Conservation (phyloP, 345 rosid species). For the Ceriops tagal region DNA sequence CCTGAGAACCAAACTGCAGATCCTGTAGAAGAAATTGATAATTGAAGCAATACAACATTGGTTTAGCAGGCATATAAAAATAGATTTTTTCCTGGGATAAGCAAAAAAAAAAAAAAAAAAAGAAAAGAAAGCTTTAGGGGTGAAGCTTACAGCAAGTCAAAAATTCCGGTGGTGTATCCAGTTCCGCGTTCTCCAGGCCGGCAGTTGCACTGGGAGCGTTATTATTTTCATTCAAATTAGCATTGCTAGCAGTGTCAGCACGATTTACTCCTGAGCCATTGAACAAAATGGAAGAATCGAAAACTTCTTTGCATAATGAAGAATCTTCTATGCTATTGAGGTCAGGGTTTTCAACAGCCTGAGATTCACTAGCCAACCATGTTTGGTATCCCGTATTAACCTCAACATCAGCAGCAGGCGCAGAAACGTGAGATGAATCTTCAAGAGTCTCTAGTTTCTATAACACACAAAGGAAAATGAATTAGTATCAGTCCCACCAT, state of each 20-base stretch:
- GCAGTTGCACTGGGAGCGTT: constrained; percentile 39
- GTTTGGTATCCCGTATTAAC: constrained; percentile 19
- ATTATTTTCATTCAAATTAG: constrained; percentile 10
- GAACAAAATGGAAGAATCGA: constrained; percentile 28
- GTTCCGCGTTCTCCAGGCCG: constrained; percentile 60
- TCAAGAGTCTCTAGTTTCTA: constrained; percentile 37
- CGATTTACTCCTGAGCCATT: constrained; percentile 27
- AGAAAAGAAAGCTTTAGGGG: too few species aligned
- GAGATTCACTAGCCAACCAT: constrained; percentile 73
- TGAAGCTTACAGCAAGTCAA: constrained; percentile 45
- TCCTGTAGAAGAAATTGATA: constrained; percentile 34
- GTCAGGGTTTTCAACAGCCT: constrained; percentile 42
- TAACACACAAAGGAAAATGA: constrained; percentile 4
- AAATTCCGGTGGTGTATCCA: constrained; percentile 74
- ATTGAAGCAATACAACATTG: not conserved
- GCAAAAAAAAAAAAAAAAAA: constrained; percentile 19
- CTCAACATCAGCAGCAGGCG: constrained; percentile 18
- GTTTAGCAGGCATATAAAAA: not conserved
- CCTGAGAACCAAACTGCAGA: constrained; percentile 67
- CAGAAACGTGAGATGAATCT: constrained; percentile 24
- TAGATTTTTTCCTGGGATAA: not conserved
- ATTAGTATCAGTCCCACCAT: not conserved
- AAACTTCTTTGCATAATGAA: constrained; percentile 50
- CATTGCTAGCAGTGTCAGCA: not conserved
- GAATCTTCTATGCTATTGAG: constrained; percentile 39